Evolutionary conservation across 1,284 basidiomycete species (phyloP).

Genomic region (Sporisorium exsertum): DNA sequence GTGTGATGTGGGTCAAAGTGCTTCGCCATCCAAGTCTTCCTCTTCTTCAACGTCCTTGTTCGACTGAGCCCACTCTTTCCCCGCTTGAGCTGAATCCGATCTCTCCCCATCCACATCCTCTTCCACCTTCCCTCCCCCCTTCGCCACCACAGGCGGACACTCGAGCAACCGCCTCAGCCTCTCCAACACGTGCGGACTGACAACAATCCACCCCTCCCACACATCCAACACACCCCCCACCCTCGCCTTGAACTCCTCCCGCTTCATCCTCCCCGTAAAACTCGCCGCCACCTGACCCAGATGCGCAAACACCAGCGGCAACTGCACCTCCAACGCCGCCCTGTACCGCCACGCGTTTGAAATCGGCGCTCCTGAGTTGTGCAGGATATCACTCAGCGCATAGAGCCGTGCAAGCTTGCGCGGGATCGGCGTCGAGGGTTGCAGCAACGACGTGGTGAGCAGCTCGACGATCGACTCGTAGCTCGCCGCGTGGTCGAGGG

Average conservation of each 20-base stretch:
- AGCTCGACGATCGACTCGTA: slow-evolving; percentile 72
- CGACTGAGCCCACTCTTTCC: not conserved
- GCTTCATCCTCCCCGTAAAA: slow-evolving; percentile 58
- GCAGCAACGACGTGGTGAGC: slow-evolving; percentile 64
- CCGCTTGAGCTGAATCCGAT: not conserved
- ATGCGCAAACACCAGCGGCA: slow-evolving; percentile 58
- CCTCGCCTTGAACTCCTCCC: slow-evolving; percentile 76
- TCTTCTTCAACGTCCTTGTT: not conserved
- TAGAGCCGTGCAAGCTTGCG: slow-evolving; percentile 94
- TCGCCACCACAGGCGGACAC: slow-evolving; percentile 14
- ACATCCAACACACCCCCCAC: slow-evolving; percentile 85
- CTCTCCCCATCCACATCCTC: slow-evolving; percentile 38
- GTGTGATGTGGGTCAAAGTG: slow-evolving; percentile 14
- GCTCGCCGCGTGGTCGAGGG: slow-evolving; percentile 86
- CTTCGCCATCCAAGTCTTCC: slow-evolving; percentile 37
- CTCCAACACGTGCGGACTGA: slow-evolving; percentile 82
- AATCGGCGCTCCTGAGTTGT: slow-evolving; percentile 89
- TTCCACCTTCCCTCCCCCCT: not conserved
- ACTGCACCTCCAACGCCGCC: slow-evolving; percentile 40
- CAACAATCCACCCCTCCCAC: slow-evolving; percentile 86
- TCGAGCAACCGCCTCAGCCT: slow-evolving; percentile 63
- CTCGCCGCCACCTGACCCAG: slow-evolving; percentile 43
- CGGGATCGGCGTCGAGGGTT: slow-evolving; percentile 90
- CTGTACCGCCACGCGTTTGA: slow-evolving; percentile 75
- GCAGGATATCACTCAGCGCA: slow-evolving; percentile 95